phyloP scores from a whole-genome alignment of 73 alveolate species.

The Paramecium caudatum region DNA sequence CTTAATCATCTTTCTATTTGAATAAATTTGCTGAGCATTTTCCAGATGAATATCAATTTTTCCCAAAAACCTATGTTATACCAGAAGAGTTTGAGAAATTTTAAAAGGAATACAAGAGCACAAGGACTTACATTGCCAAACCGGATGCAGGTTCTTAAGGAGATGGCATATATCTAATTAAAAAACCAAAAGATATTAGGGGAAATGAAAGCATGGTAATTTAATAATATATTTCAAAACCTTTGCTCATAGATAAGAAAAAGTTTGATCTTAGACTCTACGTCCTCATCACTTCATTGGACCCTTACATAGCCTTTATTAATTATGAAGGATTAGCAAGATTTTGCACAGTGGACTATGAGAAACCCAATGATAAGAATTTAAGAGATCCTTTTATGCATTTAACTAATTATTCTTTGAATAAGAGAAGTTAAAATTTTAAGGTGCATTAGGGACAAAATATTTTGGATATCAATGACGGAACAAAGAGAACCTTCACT shows the following conservation, averaged over 20 bases:
- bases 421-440: slow-evolving; percentile 86
- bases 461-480: slow-evolving; percentile 78
- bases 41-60: slow-evolving; percentile 87
- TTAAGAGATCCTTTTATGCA: slow-evolving; percentile 87
- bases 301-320: slow-evolving; percentile 93
- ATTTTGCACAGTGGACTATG: slow-evolving; percentile 93
- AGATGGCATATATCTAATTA: slow-evolving; percentile 86
- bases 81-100: slow-evolving; percentile 88
- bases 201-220: slow-evolving; percentile 82
- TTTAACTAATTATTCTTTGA: slow-evolving; percentile 92
- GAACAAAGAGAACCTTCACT: slow-evolving; percentile 86
- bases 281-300: slow-evolving; percentile 92
- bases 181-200: slow-evolving; percentile 77
- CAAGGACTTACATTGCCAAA: slow-evolving; percentile 81
- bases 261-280: slow-evolving; percentile 96
- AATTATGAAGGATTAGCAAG: slow-evolving; percentile 98
- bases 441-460: slow-evolving; percentile 77
- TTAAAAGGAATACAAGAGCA: slow-evolving; percentile 75
- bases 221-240: slow-evolving; percentile 89
- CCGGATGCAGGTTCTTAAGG: slow-evolving; percentile 92
- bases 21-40: slow-evolving; percentile 81
- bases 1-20: slow-evolving; percentile 79
- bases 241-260: slow-evolving; percentile 93
- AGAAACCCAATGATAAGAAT: slow-evolving; percentile 83
- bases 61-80: slow-evolving; percentile 82